Percentiles rank a stretch among this genome's conserved stretches.
phyloP scores from a whole-genome alignment of 495 filamentous ascomycete species.

The Aspergillus panamensis region DNA sequence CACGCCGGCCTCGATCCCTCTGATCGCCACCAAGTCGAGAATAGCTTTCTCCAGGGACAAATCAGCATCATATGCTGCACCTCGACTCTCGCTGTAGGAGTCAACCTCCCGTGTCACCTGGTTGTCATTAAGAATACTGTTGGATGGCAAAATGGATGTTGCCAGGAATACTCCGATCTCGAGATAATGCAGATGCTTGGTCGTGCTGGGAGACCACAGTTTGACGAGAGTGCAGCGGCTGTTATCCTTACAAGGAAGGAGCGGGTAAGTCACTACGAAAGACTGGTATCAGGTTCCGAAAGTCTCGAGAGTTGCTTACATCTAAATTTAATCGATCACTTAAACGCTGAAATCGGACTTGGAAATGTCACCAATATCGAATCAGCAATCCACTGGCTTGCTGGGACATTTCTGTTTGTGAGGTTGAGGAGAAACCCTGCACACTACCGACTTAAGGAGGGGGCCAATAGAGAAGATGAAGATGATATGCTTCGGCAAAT shows the following conservation, averaged over 20 bases:
- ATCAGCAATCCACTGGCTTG: constrained; percentile 79
- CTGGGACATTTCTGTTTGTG: constrained; percentile 83
- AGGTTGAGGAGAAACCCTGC: constrained; percentile 74
- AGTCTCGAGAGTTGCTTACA: constrained; percentile 85
- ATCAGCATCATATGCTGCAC: constrained; percentile 93
- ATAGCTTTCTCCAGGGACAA: constrained; percentile 67
- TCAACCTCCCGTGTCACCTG: constrained; percentile 91
- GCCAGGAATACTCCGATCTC: constrained; percentile 81
- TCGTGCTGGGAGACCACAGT: constrained; percentile 89
- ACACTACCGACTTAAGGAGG: constrained; percentile 71
- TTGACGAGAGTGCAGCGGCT: constrained; percentile 78
- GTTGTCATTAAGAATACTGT: constrained; percentile 91
- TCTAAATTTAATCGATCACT: constrained; percentile 81
- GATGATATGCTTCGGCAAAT: constrained; percentile 75
- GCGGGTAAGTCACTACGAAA: constrained; percentile 71
- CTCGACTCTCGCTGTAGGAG: constrained; percentile 86
- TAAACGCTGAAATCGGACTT: constrained; percentile 91
- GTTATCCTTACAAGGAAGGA: constrained; percentile 78
- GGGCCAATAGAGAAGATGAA: constrained; percentile 48
- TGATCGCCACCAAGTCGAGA: constrained; percentile 71
- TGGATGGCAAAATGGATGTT: constrained; percentile 59
- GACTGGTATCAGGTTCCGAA: constrained; percentile 78
- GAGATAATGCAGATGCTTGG: constrained; percentile 99
- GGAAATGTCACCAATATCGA: constrained; percentile 69
- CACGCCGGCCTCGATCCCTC: constrained; percentile 76